Evolutionary conservation across 257 asterid species (phyloP).

Genomic region (Eustoma russellianum): DNA sequence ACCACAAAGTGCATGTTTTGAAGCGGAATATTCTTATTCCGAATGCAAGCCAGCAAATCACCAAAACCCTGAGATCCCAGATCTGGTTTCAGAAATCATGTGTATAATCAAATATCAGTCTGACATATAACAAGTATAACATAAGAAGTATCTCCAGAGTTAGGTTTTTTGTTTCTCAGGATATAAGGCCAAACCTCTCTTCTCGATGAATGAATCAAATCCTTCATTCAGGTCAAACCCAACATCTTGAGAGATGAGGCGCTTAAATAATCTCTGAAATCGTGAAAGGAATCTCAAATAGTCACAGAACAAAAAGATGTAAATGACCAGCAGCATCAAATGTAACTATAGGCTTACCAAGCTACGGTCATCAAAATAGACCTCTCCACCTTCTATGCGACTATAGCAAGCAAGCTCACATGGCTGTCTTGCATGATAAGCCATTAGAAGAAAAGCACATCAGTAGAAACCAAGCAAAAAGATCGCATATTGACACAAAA

Average conservation of each 20-base stretch:
- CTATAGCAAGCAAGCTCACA: constrained; percentile 97
- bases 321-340: not conserved
- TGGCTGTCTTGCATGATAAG: constrained; percentile 50
- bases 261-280: constrained; percentile 83
- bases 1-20: constrained; percentile 99
- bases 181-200: constrained; percentile 49
- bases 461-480: constrained; percentile 8
- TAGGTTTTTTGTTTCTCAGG: constrained; percentile 3
- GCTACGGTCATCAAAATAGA: constrained; percentile 85
- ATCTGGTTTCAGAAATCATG: constrained; percentile 39
- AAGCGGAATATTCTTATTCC: constrained; percentile 77
- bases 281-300: constrained; percentile 6
- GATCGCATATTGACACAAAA: not conserved
- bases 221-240: constrained; percentile 92
- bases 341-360: constrained; percentile 54
- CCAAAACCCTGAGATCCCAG: constrained; percentile 95
- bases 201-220: constrained; percentile 63
- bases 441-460: constrained; percentile 10
- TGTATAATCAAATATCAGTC: no score
- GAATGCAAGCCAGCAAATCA: constrained; percentile 76
- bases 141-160: constrained; percentile 10
- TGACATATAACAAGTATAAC: constrained; percentile 11
- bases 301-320: not conserved
- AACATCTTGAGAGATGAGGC: constrained; percentile 78
- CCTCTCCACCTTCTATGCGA: constrained; percentile 92